phyloP scores from a whole-genome alignment of 192 early-diverging fungal genomes.

The Rhizophagus clarus region DNA sequence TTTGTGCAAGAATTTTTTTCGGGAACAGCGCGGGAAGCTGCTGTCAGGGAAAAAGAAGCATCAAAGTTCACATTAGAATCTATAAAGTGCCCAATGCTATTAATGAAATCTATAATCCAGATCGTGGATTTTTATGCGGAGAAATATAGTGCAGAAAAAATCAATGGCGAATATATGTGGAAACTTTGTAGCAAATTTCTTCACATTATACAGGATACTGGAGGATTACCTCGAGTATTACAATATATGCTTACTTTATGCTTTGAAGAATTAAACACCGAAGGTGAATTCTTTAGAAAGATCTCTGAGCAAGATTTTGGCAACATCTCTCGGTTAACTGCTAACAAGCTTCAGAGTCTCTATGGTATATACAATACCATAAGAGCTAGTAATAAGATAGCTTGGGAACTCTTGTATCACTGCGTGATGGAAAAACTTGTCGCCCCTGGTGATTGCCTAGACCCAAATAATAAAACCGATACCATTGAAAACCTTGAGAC shows the following conservation, averaged over 20 bases:
- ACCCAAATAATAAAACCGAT: not conserved
- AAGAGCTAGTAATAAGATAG: not conserved
- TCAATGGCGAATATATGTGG: slow-evolving; percentile 11
- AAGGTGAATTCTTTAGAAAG: not conserved
- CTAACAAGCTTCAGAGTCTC: too few relatives aligned
- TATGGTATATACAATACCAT: not conserved
- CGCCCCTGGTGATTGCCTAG: not conserved
- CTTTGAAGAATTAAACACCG: not conserved
- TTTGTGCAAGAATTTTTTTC: slow-evolving; percentile 4
- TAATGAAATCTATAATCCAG: slow-evolving; percentile 3
- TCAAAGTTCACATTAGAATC: slow-evolving; percentile 12
- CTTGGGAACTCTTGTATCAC: not conserved
- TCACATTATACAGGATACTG: slow-evolving; percentile 25
- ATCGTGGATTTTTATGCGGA: slow-evolving; percentile 24
- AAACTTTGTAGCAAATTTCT: slow-evolving; percentile 29
- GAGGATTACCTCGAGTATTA: slow-evolving; percentile 29
- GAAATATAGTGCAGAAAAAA: slow-evolving; percentile 8
- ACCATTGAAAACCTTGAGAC: not conserved
- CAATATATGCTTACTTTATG: slow-evolving; percentile 1
- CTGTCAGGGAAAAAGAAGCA: slow-evolving; percentile 12
- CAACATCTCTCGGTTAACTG: too few relatives aligned
- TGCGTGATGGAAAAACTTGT: not conserved
- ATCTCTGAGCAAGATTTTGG: not conserved
- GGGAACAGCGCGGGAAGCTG: slow-evolving; percentile 15
- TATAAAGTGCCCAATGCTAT: slow-evolving; percentile 23